Base-by-base conservation (phyloP, 495 filamentous ascomycete genomes). In the Penicillium egyptiacum region DNA sequence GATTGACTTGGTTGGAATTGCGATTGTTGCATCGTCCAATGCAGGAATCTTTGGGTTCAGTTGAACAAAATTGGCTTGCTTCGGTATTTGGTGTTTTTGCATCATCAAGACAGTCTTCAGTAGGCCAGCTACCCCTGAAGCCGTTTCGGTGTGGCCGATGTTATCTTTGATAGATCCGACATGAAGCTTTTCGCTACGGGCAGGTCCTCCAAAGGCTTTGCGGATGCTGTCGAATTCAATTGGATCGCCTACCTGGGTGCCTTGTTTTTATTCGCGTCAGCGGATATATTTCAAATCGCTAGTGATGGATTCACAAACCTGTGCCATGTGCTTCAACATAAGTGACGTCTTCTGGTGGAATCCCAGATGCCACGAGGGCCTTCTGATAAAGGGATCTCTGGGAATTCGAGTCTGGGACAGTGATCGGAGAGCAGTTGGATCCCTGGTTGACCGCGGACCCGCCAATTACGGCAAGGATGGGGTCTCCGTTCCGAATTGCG, bases 401-500 rank as follows among this genome's bases (percentile, higher is more conserved):
- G 5, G 75, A 72, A 0, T 50, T 47, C 0, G 62, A 56, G 35
- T 73, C 53, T 0, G 78, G 76, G 17, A 83, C 80, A 0, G 86
- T 88, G 65, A 90, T 90, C 22, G 83, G 82, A 23, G 81, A 79
- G 31, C 79, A 76, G 51, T 86, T 80, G 0, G 79, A 81, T 4
- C 79, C 81, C 26, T 88, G 86, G 56, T 89, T 88, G 5, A 83
- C 83, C 8, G 78, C 73, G 1, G 80, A 76, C 10, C 79, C 83
- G 0, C 82, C 68, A 35, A 89, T 80, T 33, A 88, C 80, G 6
- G 73, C 87, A 16, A 85, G 76, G 40, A 90, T 75, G 22, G 81
- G 70, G 61, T 89, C 85, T 16, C 81, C 79, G 51, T 88, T 81
- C 0, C 74, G 70, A 30, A 85, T 40, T 0, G 86, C 86, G 67